Evolutionary conservation across 768 basidiomycete genomes (phyloP).

Genomic region (Trametes sanguinea): DNA sequence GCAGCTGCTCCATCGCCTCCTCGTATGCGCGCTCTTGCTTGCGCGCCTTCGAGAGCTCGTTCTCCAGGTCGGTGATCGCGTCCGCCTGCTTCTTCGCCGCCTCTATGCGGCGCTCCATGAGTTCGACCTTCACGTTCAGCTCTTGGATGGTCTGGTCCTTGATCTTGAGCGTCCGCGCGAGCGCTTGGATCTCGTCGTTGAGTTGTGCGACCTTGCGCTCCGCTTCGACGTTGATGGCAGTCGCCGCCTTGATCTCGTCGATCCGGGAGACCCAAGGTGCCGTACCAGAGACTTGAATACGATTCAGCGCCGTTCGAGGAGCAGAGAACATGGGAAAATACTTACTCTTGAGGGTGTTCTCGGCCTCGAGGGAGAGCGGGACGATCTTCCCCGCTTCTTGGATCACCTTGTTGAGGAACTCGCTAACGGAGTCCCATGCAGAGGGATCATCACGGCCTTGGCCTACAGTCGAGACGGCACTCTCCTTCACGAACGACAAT

Average conservation of each 20-base stretch:
- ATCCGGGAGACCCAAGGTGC: constrained; percentile 87
- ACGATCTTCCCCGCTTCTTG: constrained; percentile 72
- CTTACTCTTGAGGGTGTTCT: constrained; percentile 80
- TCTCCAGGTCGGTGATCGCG: constrained; percentile 76
- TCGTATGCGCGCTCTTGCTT: constrained; percentile 90
- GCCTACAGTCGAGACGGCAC: constrained; percentile 67
- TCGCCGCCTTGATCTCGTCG: constrained; percentile 77
- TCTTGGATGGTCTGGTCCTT: constrained; percentile 93
- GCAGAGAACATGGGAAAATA: constrained; percentile 11
- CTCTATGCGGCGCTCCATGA: constrained; percentile 93
- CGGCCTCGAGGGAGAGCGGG: constrained; percentile 69
- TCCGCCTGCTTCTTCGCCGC: constrained; percentile 90
- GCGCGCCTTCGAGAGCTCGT: constrained; percentile 73
- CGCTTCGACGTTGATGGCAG: constrained; percentile 88
- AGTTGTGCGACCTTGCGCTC: constrained; percentile 85
- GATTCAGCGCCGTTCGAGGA: constrained; percentile 1
- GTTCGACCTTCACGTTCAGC: constrained; percentile 86
- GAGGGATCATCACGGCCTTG: constrained; percentile 65
- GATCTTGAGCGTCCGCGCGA: constrained; percentile 80
- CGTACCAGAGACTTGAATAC: constrained; percentile 59
- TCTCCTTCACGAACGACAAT: constrained; percentile 70
- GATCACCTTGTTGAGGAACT: constrained; percentile 67
- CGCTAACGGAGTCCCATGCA: constrained; percentile 77
- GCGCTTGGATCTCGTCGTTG: constrained; percentile 87
- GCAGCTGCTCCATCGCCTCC: constrained; percentile 92